phyloP scores from a whole-genome alignment of 495 filamentous ascomycete species.

The Bacidia gigantensis region DNA sequence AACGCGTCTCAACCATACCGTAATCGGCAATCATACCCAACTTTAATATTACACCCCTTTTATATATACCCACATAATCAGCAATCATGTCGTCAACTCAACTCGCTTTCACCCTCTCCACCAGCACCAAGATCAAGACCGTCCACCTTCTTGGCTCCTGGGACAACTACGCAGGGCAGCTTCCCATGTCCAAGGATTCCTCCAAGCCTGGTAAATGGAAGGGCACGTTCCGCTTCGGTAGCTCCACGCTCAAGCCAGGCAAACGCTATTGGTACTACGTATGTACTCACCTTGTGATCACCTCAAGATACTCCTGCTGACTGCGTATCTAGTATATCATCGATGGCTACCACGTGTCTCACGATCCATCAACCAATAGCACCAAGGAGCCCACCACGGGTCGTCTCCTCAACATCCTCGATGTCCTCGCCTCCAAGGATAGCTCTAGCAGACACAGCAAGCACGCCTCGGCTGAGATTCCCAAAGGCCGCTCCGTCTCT shows the following conservation, averaged over 20 bases:
- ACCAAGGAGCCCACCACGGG: conserved; percentile 94
- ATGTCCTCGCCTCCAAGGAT: conserved; percentile 37
- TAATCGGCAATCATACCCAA: conserved; percentile 1
- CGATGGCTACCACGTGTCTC: conserved; percentile 95
- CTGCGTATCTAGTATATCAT: conserved; percentile 65
- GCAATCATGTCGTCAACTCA: conserved; percentile 71
- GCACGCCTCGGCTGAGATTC: conserved; percentile 38
- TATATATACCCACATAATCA: conserved; percentile 27
- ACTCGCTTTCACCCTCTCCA: conserved; percentile 82
- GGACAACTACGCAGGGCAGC: conserved; percentile 91
- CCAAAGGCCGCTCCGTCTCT: conserved; percentile 75
- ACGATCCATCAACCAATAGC: conserved; percentile 81
- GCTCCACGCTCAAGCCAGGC: conserved; percentile 64
- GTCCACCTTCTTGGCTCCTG: conserved; percentile 95
- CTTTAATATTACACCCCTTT: conserved; percentile 13
- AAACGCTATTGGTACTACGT: conserved; percentile 98
- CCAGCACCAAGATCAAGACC: conserved; percentile 91
- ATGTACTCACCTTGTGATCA: conserved; percentile 18
- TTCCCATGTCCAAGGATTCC: conserved; percentile 78
- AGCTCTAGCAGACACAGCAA: conserved; percentile 13
- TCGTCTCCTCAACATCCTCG: conserved; percentile 75
- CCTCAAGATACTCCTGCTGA: neutral
- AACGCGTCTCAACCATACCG: neutral
- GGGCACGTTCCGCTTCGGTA: conserved; percentile 92
- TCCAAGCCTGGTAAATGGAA: conserved; percentile 65